Base-by-base conservation (phyloP, 2,329 filamentous ascomycete species). In the Pyrenophora teres region DNA sequence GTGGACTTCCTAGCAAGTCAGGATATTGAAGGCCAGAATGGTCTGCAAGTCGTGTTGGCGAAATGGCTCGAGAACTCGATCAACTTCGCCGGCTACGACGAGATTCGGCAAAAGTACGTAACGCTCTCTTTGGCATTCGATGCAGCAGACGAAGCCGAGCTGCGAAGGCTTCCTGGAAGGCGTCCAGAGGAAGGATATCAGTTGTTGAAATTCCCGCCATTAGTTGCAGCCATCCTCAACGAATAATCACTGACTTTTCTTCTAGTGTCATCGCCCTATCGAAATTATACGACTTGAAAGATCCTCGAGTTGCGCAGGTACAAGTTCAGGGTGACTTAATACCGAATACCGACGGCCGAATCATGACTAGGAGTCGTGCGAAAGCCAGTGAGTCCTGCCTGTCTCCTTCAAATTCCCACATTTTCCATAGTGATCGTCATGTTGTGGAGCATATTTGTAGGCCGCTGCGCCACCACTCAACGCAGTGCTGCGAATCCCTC, bases 21-120 rank as follows among this genome's bases (percentile, higher is more conserved):
- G 56, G 83, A 91, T 62, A 89, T 97, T 59, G 84, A 85, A 40
- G 87, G 87, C 15, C 81, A 89, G 68, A 95, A 83, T 66, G 94
- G 92, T n/a, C 78, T 99, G 6, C 85, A 92, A 58, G 87, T 97
- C 19, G 94, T 99, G 3, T 78, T 97, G 60, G 83, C 87, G 75
- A 97, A 97, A 76, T 99, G 94, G 94, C 80, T 99, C 1, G 94
- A 97, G 77, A 96, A 97, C 74, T 96, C 92, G 3, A 84, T 96
- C 74, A 96, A 89, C 74, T 99, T 99, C 76, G 92, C 92, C n/a
- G 94, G 94, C 10, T 99, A 97, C 65, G 92, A 97, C 65, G 93
- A 97, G 74, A 97, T 97, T 64, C 85, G 92, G 63, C 91, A 97
- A 74, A 99, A 97, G 89, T 92, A 79, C 74, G 86, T 79, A n/a